Evolutionary conservation across 2,329 filamentous ascomycete genomes (phyloP), one percentile per base, ranked within the genome.

Genomic region (Aspergillus ustus): DNA sequence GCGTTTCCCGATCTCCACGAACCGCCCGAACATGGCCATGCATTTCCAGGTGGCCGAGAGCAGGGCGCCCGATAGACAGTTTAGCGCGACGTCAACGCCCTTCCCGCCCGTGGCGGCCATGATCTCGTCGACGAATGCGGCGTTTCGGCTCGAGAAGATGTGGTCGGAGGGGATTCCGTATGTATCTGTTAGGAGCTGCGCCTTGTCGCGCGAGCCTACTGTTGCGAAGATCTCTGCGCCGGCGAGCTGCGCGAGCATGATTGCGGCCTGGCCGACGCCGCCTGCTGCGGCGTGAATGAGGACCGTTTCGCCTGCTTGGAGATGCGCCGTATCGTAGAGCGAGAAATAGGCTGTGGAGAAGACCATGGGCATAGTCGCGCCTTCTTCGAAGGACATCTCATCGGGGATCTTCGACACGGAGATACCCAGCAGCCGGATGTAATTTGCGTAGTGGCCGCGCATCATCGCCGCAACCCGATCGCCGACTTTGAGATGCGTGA

Each of bases 61-160:
- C 4, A 71, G 49, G 6, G 71, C 65, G 3, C 72, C 72, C 2
- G 70, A 66, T 1, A 75, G 60, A 2, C 71, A 73, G 52, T 73
- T 74, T 1, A 75, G 53, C 2, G 72, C 67, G 13, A 73, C 49
- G 53, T 75, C 69, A 5, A 74, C 68, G 4, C 72, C 72, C 8
- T 49, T 53, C 2, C 67, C 65, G 2, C 59, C 49, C 0, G 72
- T 75, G 13, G 62, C 55, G 1, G 51, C 29, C 40, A 68, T 51
- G 1, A 75, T 31, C 13, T 56, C 63, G 1, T 25, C 7, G 1
- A 66, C 50, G 51, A 75, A 75, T 9, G 45, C 54, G 3, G 31
- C 44, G 22, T 66, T 52, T 19, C 71, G 53, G 1, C 67, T 72
- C 19, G 61, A 61, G 57, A 73, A 74, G 8, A 75, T 73, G 29